phyloP scores from a whole-genome alignment of 1,284 basidiomycete species.

The Phenoliferia sp. region DNA sequence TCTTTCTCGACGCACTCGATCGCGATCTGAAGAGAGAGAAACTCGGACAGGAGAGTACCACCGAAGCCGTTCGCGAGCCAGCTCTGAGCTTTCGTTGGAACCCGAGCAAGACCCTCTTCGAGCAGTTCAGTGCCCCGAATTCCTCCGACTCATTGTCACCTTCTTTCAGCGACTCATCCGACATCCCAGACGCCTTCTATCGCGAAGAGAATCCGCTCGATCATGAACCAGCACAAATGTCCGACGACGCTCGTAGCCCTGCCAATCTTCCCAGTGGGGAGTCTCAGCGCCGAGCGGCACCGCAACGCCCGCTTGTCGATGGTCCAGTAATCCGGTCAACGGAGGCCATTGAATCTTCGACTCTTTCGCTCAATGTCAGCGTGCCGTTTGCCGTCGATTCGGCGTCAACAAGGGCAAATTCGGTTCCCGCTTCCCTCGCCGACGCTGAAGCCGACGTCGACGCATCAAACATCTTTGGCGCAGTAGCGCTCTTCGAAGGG shows the following conservation, averaged over 20 bases:
- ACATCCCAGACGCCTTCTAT: not conserved
- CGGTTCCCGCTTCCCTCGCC: too few relatives aligned
- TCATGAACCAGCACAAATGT: not conserved
- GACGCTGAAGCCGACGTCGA: not conserved
- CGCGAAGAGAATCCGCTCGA: not conserved
- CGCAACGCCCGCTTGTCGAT: too few relatives aligned
- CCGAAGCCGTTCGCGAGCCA: not conserved
- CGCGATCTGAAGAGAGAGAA: conserved; percentile 2
- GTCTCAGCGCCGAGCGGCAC: too few relatives aligned
- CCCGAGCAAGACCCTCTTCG: conserved; percentile 1
- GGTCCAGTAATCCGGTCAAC: too few relatives aligned
- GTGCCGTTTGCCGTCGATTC: too few relatives aligned
- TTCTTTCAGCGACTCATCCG: not conserved
- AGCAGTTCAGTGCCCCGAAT: not conserved
- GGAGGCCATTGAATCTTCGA: too few relatives aligned
- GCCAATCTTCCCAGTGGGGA: too few relatives aligned
- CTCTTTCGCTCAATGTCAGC: too few relatives aligned
- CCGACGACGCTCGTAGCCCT: too few relatives aligned
- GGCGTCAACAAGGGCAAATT: not conserved
- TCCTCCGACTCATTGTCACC: not conserved
- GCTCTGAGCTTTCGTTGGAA: conserved; percentile 1
- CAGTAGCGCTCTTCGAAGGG: not conserved
- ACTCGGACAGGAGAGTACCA: conserved; percentile 1
- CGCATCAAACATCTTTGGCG: not conserved
- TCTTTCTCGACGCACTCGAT: conserved; percentile 51